Evolutionary conservation across 257 asterid genomes (phyloP).

Genomic region (Salvia miltiorrhiza): DNA sequence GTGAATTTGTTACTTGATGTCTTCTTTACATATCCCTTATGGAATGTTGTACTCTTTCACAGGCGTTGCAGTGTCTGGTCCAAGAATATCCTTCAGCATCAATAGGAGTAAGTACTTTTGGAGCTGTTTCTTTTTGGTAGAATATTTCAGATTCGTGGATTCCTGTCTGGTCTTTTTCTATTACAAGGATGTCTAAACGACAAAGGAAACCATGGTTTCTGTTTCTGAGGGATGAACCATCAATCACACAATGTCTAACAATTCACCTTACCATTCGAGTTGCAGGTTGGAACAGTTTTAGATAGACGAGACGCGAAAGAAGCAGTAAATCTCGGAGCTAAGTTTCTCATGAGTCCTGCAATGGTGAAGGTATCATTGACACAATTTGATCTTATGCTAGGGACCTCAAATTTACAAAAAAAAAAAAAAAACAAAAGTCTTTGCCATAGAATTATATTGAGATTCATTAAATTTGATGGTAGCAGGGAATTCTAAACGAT

Average conservation of each 20-base stretch:
- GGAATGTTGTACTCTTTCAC: slow-evolving; percentile 12
- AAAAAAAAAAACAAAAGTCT: not conserved
- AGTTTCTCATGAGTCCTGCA: slow-evolving; percentile 85
- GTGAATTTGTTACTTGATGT: not conserved
- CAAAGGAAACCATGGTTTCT: not conserved
- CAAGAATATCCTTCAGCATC: slow-evolving; percentile 59
- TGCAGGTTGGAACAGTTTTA: slow-evolving; percentile 78
- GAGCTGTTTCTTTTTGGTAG: not conserved
- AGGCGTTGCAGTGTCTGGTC: slow-evolving; percentile 57
- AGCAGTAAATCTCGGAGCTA: slow-evolving; percentile 66
- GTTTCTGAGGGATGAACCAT: not conserved
- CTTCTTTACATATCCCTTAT: not conserved
- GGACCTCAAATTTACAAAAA: not conserved
- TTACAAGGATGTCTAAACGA: not conserved
- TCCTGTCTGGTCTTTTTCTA: not conserved
- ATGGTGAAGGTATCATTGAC: slow-evolving; percentile 59
- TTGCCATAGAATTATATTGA: slow-evolving; percentile 18
- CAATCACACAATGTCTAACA: not conserved
- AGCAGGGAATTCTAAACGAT: slow-evolving; percentile 60
- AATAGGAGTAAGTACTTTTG: slow-evolving; percentile 63
- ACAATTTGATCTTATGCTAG: not conserved
- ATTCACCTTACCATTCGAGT: not conserved
- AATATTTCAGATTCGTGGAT: slow-evolving; percentile 3
- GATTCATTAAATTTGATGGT: slow-evolving; percentile 19
- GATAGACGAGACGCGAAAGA: slow-evolving; percentile 45